Percentiles rank a stretch among this genome's conserved stretches.
These are phyloP conservation scores for Fomes fomentarius DNA, from an alignment of 1,284 basidiomycete genomes.

Conservation along the genomic window DNA sequence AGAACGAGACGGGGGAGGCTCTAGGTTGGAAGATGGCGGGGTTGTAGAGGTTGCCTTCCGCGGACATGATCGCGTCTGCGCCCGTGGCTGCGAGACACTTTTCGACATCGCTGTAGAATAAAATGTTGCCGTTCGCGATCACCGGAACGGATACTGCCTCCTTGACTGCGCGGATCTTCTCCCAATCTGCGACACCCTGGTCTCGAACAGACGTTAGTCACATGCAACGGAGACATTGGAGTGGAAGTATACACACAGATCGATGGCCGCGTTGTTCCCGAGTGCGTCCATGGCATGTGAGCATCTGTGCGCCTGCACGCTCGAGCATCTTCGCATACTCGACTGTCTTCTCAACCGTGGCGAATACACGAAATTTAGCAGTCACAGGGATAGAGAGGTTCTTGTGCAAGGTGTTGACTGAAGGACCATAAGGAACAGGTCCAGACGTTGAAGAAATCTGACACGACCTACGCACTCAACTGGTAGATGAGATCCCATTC, in stretches of 20 bases:
- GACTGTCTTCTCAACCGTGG: conserved; percentile 85
- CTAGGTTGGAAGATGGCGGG: conserved; percentile 72
- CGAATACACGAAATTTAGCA: conserved; percentile 94
- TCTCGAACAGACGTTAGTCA: conserved; percentile 1
- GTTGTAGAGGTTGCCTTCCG: conserved; percentile 96
- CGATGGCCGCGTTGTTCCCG: conserved; percentile 91
- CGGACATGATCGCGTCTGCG: conserved; percentile 92
- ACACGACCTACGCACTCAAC: conserved; percentile 61
- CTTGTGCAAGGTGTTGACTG: conserved; percentile 84
- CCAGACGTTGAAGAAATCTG: neutral
- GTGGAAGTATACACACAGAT: conserved; percentile 43
- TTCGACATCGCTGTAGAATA: conserved; percentile 82
- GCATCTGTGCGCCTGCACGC: conserved; percentile 91
- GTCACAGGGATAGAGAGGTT: conserved; percentile 91
- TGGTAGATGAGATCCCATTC: conserved; percentile 88
- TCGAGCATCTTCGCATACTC: conserved; percentile 96
- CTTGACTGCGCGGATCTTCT: conserved; percentile 40
- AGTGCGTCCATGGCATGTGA: conserved; percentile 92
- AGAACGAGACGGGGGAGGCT: conserved; percentile 23
- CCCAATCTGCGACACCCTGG: conserved; percentile 51
- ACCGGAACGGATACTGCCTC: conserved; percentile 89
- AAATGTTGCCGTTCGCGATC: conserved; percentile 97
- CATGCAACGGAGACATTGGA: neutral
- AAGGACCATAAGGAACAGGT: neutral
- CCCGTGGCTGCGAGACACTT: conserved; percentile 82